Base-by-base conservation (phyloP, 1,284 basidiomycete species). In the Pterulicium gracile region DNA sequence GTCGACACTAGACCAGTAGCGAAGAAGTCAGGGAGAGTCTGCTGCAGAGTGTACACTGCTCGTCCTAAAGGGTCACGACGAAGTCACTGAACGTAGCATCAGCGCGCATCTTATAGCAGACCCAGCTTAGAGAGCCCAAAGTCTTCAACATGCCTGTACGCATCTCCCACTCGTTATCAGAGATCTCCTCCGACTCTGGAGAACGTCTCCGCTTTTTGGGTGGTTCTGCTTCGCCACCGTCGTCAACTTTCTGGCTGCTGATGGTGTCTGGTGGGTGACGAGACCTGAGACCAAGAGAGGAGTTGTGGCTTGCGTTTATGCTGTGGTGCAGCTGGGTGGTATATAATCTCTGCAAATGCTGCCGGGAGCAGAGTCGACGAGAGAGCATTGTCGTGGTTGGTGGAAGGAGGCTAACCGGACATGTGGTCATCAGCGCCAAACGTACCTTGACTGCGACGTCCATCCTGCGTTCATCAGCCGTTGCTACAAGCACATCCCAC, bases 11-110 rank as follows among this genome's bases (percentile, higher is more conserved):
- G 73, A 1, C 85, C 86, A 3, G 67, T 67, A 12, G 67, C 58
- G 57, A 88, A 88, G 61, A 88, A 88, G n/a, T 70, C 67, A 0
- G 82, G 82, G 2, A 88, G 68, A 0, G 85, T 86, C 50, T 74
- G 66, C 54, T 75, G 75, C 1, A 88, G 66, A 36, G 84, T 66
- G 56, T 77, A 75, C 45, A 84, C 80, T 2, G 79, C 82, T 27
- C 83, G 75, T 43, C 83, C 84, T 88, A 20, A 49, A 44, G 40
- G 12, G 24, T 47, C n/a, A 40, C 32, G 22, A 35, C 43, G n/a
- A 32, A 41, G 44, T 23, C 40, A 24, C 48, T 53, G 45, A 21
- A 43, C 5, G 52, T 63, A 58, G 60, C 51, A 63, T 65, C 60
- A 64, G 61, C 52, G 47, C 44, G 45, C 24, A 41, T 24, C 44